Conservation (phyloP, 2,329 filamentous ascomycete genomes). For the Fusarium pseudoanthophilum region DNA sequence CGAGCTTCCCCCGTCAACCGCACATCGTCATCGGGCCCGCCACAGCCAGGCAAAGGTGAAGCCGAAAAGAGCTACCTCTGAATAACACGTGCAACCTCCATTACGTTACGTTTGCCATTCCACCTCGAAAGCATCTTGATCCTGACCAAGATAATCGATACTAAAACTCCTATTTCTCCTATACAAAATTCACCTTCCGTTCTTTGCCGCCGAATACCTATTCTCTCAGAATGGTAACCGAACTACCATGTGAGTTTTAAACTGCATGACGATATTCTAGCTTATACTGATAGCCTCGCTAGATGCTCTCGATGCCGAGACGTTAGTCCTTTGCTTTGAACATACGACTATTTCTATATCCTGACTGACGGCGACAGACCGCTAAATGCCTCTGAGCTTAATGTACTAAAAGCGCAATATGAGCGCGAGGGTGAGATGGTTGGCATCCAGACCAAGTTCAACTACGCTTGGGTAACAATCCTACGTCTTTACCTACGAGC, state of each 20-base stretch:
- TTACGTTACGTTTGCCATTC: constrained; percentile 1
- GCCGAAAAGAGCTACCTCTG: constrained; percentile 32
- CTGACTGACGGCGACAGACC: constrained; percentile 64
- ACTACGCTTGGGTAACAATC: constrained; percentile 89
- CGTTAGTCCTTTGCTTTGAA: constrained; percentile 62
- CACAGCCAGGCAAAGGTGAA: constrained; percentile 32
- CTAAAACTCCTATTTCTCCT: not conserved
- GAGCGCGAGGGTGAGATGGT: constrained; percentile 98
- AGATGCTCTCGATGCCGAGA: constrained; percentile 99
- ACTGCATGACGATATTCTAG: constrained; percentile 7
- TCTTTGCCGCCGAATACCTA: not conserved
- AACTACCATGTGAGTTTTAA: constrained; percentile 59
- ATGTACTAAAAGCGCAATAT: constrained; percentile 92
- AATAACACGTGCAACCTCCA: constrained; percentile 23
- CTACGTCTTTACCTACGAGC: not conserved
- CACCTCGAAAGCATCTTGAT: not conserved
- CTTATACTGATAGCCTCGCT: constrained; percentile 22
- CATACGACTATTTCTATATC: not conserved
- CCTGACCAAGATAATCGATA: not conserved
- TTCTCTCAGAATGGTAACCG: constrained; percentile 55
- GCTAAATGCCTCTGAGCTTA: constrained; percentile 89
- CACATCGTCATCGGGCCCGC: constrained; percentile 43
- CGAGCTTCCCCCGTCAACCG: constrained; percentile 36
- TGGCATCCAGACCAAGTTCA: constrained; percentile 98
- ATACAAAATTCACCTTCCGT: not conserved